Percentiles rank a stretch among this genome's conserved stretches.
Conservation (phyloP, 257 asterid species). For the Galeopsis tetrahit region DNA sequence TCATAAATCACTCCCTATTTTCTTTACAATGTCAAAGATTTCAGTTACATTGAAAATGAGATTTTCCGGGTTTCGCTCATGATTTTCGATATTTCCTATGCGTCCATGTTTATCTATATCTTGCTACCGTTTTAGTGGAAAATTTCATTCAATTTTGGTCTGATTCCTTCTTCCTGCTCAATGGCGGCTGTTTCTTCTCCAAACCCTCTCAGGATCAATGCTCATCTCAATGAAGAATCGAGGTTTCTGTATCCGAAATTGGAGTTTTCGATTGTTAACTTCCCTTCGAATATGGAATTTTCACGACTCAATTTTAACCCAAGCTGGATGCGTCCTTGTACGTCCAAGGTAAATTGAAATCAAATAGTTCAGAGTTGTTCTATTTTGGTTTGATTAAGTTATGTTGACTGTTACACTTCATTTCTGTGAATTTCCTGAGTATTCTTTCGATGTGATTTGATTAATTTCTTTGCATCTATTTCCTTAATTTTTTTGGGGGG, state of each 20-base stretch:
- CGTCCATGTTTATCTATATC: not conserved
- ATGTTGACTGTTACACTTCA: not conserved
- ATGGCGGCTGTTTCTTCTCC: conserved; percentile 59
- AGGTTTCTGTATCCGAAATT: conserved; percentile 42
- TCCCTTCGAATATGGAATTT: conserved; percentile 46
- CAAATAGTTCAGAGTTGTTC: not conserved
- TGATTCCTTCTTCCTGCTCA: conserved; percentile 22
- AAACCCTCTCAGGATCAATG: conserved; percentile 45
- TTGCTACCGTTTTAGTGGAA: not conserved
- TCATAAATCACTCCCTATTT: conserved; percentile 13
- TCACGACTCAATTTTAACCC: conserved; percentile 44
- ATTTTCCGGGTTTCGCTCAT: conserved; percentile 22
- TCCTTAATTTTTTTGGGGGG: not conserved
- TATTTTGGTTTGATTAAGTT: not conserved
- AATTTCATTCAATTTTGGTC: conserved; percentile 8
- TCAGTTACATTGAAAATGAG: not conserved
- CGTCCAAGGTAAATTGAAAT: conserved; percentile 45
- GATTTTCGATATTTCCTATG: not conserved
- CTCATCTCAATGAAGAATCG: conserved; percentile 46
- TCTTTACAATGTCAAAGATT: not conserved
- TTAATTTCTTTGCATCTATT: not conserved
- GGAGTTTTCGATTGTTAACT: conserved; percentile 43
- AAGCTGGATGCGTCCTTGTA: conserved; percentile 38
- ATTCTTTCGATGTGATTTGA: not conserved
- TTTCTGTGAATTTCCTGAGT: not conserved